Percentiles rank a stretch among this genome's conserved stretches.
Evolutionary conservation across 345 rosid species (phyloP).

Genomic region (Salix caprea): DNA sequence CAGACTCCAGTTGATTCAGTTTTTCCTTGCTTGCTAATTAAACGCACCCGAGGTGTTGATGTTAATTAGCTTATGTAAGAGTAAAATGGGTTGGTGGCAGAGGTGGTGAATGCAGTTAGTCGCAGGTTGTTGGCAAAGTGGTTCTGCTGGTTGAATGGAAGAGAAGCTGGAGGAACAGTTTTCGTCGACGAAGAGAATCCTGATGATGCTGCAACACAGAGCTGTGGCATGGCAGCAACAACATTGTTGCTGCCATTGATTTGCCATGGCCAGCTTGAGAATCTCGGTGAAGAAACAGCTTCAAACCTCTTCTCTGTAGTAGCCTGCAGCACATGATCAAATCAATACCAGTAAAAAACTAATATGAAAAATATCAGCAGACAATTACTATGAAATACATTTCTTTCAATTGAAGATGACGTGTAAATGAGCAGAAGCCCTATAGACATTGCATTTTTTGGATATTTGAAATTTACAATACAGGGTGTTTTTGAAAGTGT

Average conservation of each 20-base stretch:
- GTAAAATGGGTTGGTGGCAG: not conserved
- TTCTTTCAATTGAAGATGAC: not conserved
- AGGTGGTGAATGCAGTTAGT: not conserved
- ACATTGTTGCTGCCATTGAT: slow-evolving; percentile 21
- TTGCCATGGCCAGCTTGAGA: slow-evolving; percentile 39
- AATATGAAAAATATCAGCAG: not conserved
- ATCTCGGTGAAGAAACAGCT: not conserved
- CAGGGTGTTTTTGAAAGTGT: no score
- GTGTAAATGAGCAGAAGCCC: not conserved
- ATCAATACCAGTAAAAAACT: not conserved
- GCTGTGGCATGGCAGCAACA: slow-evolving; percentile 17
- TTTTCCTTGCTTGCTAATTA: not conserved
- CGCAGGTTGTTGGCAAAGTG: slow-evolving; percentile 14
- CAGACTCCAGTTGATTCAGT: not conserved
- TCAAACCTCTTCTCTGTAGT: not conserved
- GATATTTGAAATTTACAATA: no score
- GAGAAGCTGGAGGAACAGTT: slow-evolving; percentile 10
- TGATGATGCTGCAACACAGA: slow-evolving; percentile 40
- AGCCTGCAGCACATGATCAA: not conserved
- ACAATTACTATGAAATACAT: not conserved
- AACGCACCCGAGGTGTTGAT: not conserved
- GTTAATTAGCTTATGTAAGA: not conserved
- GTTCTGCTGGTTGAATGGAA: slow-evolving; percentile 6
- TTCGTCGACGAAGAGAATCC: slow-evolving; percentile 31
- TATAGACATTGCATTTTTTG: not conserved